These are phyloP conservation scores for Cadophora sp. DNA, from an alignment of 2,329 filamentous ascomycete species.

Conservation along the genomic window DNA sequence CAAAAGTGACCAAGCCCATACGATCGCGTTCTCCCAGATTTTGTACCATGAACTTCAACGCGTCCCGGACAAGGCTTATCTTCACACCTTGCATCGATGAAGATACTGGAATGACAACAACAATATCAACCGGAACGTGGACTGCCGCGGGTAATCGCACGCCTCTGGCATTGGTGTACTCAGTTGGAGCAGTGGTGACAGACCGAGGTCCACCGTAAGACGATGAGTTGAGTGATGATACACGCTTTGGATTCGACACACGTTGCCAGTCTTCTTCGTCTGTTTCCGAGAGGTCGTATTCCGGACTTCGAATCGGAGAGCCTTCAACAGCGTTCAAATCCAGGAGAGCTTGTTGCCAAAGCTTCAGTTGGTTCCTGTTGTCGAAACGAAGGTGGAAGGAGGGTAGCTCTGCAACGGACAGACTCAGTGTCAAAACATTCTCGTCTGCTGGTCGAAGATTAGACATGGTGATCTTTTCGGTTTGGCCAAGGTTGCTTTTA, in stretches of 20 bases:
- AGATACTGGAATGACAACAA: conserved; percentile 95
- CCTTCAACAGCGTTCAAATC: conserved; percentile 79
- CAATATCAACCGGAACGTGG: conserved; percentile 93
- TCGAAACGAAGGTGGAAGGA: conserved; percentile 93
- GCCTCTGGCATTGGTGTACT: conserved; percentile 76
- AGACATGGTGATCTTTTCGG: conserved; percentile 44
- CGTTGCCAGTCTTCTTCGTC: conserved; percentile 91
- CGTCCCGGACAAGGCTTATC: conserved; percentile 91
- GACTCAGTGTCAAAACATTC: conserved; percentile 83
- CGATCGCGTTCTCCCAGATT: conserved; percentile 91
- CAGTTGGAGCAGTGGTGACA: conserved; percentile 85
- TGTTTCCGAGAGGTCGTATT: conserved; percentile 82
- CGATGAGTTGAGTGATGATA: conserved; percentile 82
- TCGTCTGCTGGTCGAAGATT: conserved; percentile 64
- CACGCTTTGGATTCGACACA: conserved; percentile 64
- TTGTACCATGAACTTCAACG: conserved; percentile 88
- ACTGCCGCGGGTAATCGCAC: conserved; percentile 51
- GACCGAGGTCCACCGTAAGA: conserved; percentile 84
- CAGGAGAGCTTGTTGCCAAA: conserved; percentile 86
- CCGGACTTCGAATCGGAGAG: conserved; percentile 69
- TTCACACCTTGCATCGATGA: conserved; percentile 99
- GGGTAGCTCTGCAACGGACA: conserved; percentile 90
- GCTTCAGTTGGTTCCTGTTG: conserved; percentile 81
- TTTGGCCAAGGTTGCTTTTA: conserved; percentile 42
- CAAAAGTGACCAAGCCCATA: conserved; percentile 97